A percentile compares a stretch with the other conserved stretches of the same genome.
phyloP scores from a whole-genome alignment of 768 basidiomycete genomes.

The Serendipita indica region DNA sequence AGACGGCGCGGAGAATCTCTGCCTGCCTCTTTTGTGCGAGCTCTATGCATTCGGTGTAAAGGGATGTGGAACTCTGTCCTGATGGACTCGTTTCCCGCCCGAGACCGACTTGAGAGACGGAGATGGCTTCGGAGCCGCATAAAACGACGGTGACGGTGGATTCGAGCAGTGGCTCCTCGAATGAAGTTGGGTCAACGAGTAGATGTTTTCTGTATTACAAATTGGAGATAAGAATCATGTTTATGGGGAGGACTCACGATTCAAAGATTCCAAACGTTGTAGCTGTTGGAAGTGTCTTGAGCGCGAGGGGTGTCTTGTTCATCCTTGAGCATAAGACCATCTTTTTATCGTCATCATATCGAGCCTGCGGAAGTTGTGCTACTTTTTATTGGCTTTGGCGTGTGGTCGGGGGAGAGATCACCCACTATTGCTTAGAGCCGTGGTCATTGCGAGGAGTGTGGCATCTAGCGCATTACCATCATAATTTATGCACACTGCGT shows the following conservation, averaged over 20 bases:
- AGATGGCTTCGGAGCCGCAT: slow-evolving; percentile 35
- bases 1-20: too few relatives aligned
- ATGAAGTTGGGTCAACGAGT: slow-evolving; percentile 73
- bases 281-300: slow-evolving; percentile 33
- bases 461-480: slow-evolving; percentile 95
- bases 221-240: neutral
- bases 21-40: slow-evolving; percentile 17
- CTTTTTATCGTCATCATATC: slow-evolving; percentile 50
- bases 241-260: slow-evolving; percentile 35
- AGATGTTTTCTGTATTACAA: slow-evolving; percentile 38
- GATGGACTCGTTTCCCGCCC: slow-evolving; percentile 17
- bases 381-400: neutral
- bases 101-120: slow-evolving; percentile 42
- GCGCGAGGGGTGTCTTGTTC: slow-evolving; percentile 30
- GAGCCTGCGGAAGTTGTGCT: slow-evolving; percentile 62
- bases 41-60: slow-evolving; percentile 19
- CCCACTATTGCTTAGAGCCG: slow-evolving; percentile 75
- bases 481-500: slow-evolving; percentile 91
- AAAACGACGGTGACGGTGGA: slow-evolving; percentile 52
- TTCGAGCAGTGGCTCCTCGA: slow-evolving; percentile 77
- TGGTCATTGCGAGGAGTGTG: slow-evolving; percentile 70
- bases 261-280: slow-evolving; percentile 74
- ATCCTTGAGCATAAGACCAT: slow-evolving; percentile 48
- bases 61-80: slow-evolving; percentile 21
- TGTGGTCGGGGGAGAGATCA: slow-evolving; percentile 11